Evolutionary conservation across 768 basidiomycete genomes (phyloP), one percentile per base, ranked within the genome.

Genomic region (Ramaria rubella): DNA sequence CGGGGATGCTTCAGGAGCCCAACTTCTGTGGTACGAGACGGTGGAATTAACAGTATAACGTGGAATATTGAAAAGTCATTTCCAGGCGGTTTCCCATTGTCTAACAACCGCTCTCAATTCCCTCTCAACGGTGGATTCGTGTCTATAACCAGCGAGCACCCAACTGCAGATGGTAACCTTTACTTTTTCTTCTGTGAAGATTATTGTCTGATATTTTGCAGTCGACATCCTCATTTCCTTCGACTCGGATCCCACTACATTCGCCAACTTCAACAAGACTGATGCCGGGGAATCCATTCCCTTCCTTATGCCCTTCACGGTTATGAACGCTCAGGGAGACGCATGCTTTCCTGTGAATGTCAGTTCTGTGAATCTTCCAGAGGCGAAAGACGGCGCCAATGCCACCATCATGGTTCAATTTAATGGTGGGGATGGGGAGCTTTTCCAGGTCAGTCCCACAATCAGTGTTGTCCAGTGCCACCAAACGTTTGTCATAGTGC

Each of bases 341-440:
- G 80, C 74, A 63, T 94, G 92, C 68, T 74, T 88, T 57, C 80
- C 82, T 1, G 75, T 94, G 56, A 73, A 89, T 66, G 70, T 92
- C 50, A 66, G 73, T 1, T 63, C 70, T 0, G 70, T 81, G 38
- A 72, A 73, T 31, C 70, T 88, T 27, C 67, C 71, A 31, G 78
- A 76, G 14, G 65, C 87, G 49, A 67, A 71, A 53, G 75, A 84
- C 58, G 87, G 89, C 8, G 75, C 81, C 19, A 85, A 89, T 60
- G 83, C 88, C 36, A 91, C 91, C 1, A 72, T 93, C 48, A 83
- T 87, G 69, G 63, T 90, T 23, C 61, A 80, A 27, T 91, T 70
- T 65, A 69, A 81, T 60, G 87, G 87, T 38, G 88, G 87, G 33
- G 90, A 93, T 64, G 83, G 82, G 21, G 46, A 65, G 27, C 76